Base-by-base conservation (phyloP, 495 filamentous ascomycete genomes). In the Trichoderma erinaceum region DNA sequence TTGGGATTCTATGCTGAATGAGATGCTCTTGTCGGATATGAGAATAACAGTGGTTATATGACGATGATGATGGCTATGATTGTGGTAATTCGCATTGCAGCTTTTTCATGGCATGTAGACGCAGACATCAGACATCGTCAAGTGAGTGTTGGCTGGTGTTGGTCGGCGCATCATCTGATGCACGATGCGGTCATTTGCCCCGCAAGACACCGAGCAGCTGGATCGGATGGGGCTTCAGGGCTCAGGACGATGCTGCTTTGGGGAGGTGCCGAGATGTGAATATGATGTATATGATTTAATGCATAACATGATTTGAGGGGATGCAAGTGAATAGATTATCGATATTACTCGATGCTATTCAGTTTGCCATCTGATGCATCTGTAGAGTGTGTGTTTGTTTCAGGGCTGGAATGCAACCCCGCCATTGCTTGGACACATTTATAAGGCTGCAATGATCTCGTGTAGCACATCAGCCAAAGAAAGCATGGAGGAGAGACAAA, bases 171-270 rank as follows among this genome's bases (percentile, higher is more conserved):
- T 61, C 15, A 21, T 61, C 25, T 21, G 56, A 61, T 61, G 56
- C 56, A 61, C 56, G 56, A 61, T 61, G 56, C 56, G 23, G 56
- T 61, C 56, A 61, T 61, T 23, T 4, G 56, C 15, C 27, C 56
- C 56, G n/a, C 56, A 11, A 13, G 56, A 27, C 23, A 18, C 56
- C 56, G 16, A 61, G 56, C 56, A 61, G 56, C 56, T 61, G 56
- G 56, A 61, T 61, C 12, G 29, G 56, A 56, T 25, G 50, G 18
- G 50, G 50, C n/a, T 21, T 16, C 15, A 11, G 44, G 44, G 4
- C 4, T 6, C 44, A 16, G 44, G 44, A 0, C n/a, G 44, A 11
- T 13, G n/a, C 50, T 56, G 16, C 50, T 56, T 56, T 56, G 18
- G 50, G 50, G 50, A 56, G 50, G 50, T 46, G 48, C 18, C 23